These are phyloP conservation scores for Penicillium sp. DNA, from an alignment of 2,329 filamentous ascomycete genomes.

Conservation along the genomic window DNA sequence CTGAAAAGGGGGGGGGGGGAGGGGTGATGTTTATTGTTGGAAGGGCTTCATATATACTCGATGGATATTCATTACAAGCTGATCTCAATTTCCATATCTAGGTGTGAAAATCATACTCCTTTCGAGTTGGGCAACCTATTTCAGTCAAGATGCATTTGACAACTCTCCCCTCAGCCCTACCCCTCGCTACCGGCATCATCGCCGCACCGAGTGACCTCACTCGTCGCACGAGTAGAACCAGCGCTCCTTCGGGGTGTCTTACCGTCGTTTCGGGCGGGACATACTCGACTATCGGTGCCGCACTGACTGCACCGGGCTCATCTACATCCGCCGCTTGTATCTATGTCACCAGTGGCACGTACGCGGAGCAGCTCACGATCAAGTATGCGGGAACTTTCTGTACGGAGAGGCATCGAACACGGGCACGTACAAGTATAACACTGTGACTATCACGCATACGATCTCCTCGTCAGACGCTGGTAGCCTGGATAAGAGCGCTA, in stretches of 20 bases:
- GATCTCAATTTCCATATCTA: not conserved
- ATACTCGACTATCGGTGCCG: conserved; percentile 36
- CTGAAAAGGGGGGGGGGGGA: not conserved
- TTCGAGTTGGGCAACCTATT: not conserved
- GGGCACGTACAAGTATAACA: conserved; percentile 39
- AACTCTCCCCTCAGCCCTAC: conserved; percentile 20
- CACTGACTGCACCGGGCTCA: conserved; percentile 35
- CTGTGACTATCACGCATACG: conserved; percentile 42
- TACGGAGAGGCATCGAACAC: conserved; percentile 43
- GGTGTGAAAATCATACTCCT: not conserved
- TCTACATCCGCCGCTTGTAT: conserved; percentile 39
- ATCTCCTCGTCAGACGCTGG: conserved; percentile 41
- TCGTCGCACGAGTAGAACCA: conserved; percentile 26
- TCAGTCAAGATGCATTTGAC: conserved; percentile 17
- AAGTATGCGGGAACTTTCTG: conserved; percentile 34
- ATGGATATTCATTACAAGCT: not conserved
- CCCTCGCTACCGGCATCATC: conserved; percentile 13
- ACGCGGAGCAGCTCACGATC: conserved; percentile 41
- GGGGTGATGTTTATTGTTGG: too few relatives aligned
- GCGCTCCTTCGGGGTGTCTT: conserved; percentile 35
- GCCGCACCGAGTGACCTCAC: conserved; percentile 14
- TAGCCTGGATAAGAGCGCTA: conserved; percentile 39
- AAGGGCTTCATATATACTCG: not conserved
- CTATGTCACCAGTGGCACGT: conserved; percentile 42
- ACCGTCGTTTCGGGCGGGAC: conserved; percentile 31